A percentile compares a stretch with the other conserved stretches of the same genome.
Evolutionary conservation across 2,329 filamentous ascomycete genomes (phyloP).

Genomic region (Penicillium sp.): DNA sequence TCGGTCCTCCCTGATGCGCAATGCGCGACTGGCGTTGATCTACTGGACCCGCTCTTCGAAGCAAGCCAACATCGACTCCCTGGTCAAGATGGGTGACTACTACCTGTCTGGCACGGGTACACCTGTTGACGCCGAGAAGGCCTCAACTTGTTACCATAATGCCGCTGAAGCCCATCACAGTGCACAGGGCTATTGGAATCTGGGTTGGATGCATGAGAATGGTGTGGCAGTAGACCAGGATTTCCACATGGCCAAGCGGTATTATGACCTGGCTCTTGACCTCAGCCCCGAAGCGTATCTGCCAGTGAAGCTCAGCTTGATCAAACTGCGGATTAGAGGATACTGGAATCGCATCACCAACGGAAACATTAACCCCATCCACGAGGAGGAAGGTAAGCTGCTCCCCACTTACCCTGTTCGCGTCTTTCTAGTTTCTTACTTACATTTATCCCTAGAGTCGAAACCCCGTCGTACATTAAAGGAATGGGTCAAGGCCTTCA

Average conservation of each 20-base stretch:
- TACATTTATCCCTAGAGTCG: conserved; percentile 50
- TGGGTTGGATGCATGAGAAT: conserved; percentile 99
- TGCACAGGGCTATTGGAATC: conserved; percentile 92
- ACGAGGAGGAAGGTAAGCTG: conserved; percentile 74
- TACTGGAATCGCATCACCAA: conserved; percentile 93
- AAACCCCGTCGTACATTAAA: conserved; percentile 72
- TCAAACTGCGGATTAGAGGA: conserved; percentile 79
- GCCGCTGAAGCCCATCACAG: conserved; percentile 89
- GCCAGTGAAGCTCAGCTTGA: conserved; percentile 81
- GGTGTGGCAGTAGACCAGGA: conserved; percentile 90
- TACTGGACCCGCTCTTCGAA: conserved; percentile 95
- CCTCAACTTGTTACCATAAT: conserved; percentile 86
- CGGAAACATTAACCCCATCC: conserved; percentile 88
- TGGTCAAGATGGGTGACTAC: conserved; percentile 98
- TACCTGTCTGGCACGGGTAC: conserved; percentile 82
- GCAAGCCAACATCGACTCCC: conserved; percentile 86
- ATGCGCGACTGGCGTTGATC: conserved; percentile 70
- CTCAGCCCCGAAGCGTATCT: conserved; percentile 93
- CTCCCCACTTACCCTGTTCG: neutral
- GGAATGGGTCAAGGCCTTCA: conserved; percentile 85
- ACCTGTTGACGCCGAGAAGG: conserved; percentile 71
- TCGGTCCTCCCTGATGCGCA: conserved; percentile 49
- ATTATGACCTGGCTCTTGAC: conserved; percentile 88
- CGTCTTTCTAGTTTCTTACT: neutral
- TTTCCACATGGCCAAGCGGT: conserved; percentile 93